Conservation (phyloP, 1,139 yeast genomes). For the Pichia sp. region DNA sequence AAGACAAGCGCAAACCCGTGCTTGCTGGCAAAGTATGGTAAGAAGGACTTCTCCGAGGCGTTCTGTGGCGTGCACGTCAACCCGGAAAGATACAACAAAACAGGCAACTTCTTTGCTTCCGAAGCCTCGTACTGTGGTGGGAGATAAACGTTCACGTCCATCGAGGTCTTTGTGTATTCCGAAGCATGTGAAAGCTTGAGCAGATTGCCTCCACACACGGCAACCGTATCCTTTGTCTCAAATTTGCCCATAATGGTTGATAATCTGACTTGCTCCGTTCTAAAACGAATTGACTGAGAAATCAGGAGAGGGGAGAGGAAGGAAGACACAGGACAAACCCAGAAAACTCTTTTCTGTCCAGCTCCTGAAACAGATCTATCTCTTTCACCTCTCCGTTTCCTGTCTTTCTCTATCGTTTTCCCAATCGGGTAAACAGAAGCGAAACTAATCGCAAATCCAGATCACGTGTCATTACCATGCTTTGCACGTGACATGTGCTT, state of each 20-base stretch:
- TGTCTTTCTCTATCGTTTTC: background rate
- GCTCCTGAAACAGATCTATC: background rate
- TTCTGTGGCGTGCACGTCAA: slow-evolving; percentile 91
- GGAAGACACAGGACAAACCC: background rate
- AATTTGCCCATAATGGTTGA: slow-evolving; percentile 40
- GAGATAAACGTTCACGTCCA: slow-evolving; percentile 79
- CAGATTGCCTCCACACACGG: slow-evolving; percentile 71
- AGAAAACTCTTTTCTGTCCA: background rate
- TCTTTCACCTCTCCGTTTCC: background rate
- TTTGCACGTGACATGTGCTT: too few species aligned
- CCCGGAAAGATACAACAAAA: slow-evolving; percentile 78
- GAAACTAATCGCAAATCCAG: background rate
- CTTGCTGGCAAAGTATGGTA: slow-evolving; percentile 76
- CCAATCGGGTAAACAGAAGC: background rate
- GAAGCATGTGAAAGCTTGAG: slow-evolving; percentile 75
- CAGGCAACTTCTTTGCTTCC: slow-evolving; percentile 47
- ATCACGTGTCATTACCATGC: background rate
- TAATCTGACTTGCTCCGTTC: background rate
- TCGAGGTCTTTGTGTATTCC: slow-evolving; percentile 55
- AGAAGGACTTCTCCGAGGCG: slow-evolving; percentile 90
- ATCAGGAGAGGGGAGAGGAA: background rate
- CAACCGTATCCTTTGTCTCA: slow-evolving; percentile 52
- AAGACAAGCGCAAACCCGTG: slow-evolving; percentile 84
- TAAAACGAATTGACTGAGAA: background rate
- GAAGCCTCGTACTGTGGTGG: slow-evolving; percentile 48